phyloP scores from a whole-genome alignment of 2,329 filamentous ascomycete genomes.

The Pseudocercospora fijiensis region DNA sequence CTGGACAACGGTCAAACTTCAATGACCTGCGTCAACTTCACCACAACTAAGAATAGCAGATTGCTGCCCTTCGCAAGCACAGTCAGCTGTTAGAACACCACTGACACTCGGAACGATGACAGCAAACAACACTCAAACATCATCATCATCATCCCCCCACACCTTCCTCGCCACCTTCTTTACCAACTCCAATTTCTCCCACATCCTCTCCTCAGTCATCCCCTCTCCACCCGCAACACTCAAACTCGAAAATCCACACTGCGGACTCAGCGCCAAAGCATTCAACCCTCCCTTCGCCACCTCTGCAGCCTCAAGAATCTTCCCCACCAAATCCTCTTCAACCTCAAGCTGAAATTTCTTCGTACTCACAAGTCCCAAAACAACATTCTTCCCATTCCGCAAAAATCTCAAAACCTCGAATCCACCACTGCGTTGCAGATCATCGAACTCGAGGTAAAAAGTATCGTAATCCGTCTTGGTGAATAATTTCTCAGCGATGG shows the following conservation, averaged over 20 bases:
- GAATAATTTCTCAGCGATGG: constrained; percentile 35
- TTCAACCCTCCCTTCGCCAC: constrained; percentile 33
- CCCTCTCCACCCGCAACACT: constrained; percentile 32
- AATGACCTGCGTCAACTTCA: too few relatives aligned
- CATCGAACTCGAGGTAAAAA: constrained; percentile 38
- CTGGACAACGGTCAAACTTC: too few relatives aligned
- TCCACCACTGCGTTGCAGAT: constrained; percentile 32
- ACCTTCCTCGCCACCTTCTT: constrained; percentile 30
- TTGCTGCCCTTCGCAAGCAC: neutral
- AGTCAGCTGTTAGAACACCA: neutral
- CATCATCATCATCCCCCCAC: constrained; percentile 23
- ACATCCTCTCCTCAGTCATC: constrained; percentile 36
- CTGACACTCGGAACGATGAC: too few relatives aligned
- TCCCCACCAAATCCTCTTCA: constrained; percentile 25
- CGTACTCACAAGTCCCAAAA: constrained; percentile 36
- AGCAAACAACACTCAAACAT: too few relatives aligned
- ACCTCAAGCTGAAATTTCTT: constrained; percentile 36
- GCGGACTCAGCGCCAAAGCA: constrained; percentile 34
- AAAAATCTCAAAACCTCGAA: constrained; percentile 35
- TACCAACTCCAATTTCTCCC: constrained; percentile 34
- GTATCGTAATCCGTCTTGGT: constrained; percentile 30
- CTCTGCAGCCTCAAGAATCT: constrained; percentile 31
- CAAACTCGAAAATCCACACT: constrained; percentile 37
- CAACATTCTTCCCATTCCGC: constrained; percentile 37
- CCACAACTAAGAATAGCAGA: too few relatives aligned